phyloP scores from a whole-genome alignment of 2,329 filamentous ascomycete genomes.

The Colletotrichum sp. region DNA sequence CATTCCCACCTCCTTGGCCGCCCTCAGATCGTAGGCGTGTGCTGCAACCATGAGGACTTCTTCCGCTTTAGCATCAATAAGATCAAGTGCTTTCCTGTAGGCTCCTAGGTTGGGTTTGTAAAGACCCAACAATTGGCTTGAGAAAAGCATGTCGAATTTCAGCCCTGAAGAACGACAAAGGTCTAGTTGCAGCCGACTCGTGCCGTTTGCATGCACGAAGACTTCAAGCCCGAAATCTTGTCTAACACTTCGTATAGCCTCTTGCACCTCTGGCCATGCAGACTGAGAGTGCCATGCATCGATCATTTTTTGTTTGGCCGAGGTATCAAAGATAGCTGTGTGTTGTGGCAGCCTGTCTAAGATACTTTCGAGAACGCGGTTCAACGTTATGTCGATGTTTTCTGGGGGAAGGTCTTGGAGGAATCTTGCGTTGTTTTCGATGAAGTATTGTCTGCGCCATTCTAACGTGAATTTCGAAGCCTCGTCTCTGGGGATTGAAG shows the following conservation, averaged over 20 bases:
- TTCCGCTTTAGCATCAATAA: conserved; percentile 48
- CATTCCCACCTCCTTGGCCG: conserved; percentile 52
- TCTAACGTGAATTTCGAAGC: conserved; percentile 49
- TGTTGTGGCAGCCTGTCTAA: conserved; percentile 29
- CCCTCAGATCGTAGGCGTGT: conserved; percentile 58
- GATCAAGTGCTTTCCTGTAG: conserved; percentile 48
- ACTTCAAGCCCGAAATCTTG: conserved; percentile 41
- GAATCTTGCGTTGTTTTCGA: conserved; percentile 44
- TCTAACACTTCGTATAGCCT: conserved; percentile 43
- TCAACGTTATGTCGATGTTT: conserved; percentile 57
- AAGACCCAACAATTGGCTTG: conserved; percentile 52
- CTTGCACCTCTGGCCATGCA: conserved; percentile 55
- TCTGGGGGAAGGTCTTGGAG: conserved; percentile 39
- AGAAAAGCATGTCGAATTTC: conserved; percentile 56
- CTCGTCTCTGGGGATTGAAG: conserved; percentile 29
- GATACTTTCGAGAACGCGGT: conserved; percentile 40
- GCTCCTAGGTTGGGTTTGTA: conserved; percentile 53
- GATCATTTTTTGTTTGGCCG: conserved; percentile 29
- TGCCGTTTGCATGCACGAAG: conserved; percentile 60
- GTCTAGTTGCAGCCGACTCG: conserved; percentile 58
- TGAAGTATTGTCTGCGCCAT: conserved; percentile 57
- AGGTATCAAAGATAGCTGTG: neutral
- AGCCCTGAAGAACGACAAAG: conserved; percentile 51
- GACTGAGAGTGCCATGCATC: conserved; percentile 52
- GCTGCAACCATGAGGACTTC: conserved; percentile 58